Evolutionary conservation across 176 grass and related monocot species (phyloP).

Genomic region (Lolium multiflorum): DNA sequence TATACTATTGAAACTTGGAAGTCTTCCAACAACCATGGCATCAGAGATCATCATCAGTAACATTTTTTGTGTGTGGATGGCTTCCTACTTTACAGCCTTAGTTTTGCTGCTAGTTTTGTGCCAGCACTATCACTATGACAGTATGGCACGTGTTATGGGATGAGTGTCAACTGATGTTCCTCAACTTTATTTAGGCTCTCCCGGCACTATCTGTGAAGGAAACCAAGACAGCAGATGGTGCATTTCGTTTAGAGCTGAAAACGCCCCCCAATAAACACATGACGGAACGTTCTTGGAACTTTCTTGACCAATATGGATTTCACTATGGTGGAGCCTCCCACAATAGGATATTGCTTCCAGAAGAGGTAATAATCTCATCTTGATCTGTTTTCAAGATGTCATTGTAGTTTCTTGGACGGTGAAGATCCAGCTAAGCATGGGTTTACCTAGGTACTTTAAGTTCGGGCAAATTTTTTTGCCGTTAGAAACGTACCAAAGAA

Average conservation of each 20-base stretch:
- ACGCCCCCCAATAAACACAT: slow-evolving; percentile 58
- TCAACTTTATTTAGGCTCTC: slow-evolving; percentile 65
- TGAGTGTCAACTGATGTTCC: slow-evolving; percentile 34
- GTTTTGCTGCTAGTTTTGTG: slow-evolving; percentile 36
- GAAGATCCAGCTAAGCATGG: slow-evolving; percentile 16
- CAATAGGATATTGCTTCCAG: slow-evolving; percentile 65
- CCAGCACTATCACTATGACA: neutral
- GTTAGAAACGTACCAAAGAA: neutral
- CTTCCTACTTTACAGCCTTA: slow-evolving; percentile 27
- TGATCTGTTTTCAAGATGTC: slow-evolving; percentile 31
- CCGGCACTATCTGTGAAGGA: slow-evolving; percentile 75
- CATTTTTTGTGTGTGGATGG: neutral
- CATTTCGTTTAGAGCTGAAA: slow-evolving; percentile 66
- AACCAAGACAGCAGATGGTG: slow-evolving; percentile 68
- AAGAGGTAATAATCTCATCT: slow-evolving; percentile 61
- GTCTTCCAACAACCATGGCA: slow-evolving; percentile 23
- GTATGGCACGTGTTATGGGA: neutral
- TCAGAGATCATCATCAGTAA: neutral
- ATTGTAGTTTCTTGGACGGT: slow-evolving; percentile 2
- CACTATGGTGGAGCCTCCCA: slow-evolving; percentile 54
- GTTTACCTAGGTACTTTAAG: neutral
- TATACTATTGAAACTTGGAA: slow-evolving; percentile 33
- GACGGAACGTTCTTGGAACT: slow-evolving; percentile 74
- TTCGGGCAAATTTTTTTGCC: neutral
- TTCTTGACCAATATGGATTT: slow-evolving; percentile 72